A percentile compares a stretch with the other conserved stretches of the same genome.
These are phyloP conservation scores for Tulasnella calospora DNA, from an alignment of 768 basidiomycete genomes.

Conservation along the genomic window DNA sequence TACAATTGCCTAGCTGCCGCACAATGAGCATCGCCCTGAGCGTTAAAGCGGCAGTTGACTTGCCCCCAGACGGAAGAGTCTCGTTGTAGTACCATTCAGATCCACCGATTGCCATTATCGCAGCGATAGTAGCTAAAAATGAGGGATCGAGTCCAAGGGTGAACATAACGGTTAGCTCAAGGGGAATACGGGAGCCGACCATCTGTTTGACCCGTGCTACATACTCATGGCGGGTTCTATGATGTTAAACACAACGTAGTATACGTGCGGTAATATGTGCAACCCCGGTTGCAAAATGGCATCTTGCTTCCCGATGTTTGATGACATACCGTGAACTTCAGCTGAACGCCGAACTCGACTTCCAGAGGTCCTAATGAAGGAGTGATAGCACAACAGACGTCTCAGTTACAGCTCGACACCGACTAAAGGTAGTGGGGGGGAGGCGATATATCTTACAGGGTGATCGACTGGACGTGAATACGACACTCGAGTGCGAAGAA, in stretches of 20 bases:
- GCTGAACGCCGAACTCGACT: too few species aligned
- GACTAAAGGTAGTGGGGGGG: background rate
- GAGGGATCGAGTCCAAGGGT: background rate
- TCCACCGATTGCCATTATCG: background rate
- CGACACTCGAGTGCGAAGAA: background rate
- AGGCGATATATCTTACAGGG: background rate
- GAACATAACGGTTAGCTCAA: background rate
- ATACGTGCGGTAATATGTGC: background rate
- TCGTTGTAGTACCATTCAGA: background rate
- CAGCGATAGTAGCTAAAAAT: background rate
- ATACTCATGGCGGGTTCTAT: background rate
- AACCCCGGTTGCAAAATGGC: background rate
- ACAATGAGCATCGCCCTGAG: conserved; percentile 47
- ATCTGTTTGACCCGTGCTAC: background rate
- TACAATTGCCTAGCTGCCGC: conserved; percentile 66
- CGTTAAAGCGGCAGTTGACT: background rate
- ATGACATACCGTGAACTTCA: background rate
- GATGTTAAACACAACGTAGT: background rate
- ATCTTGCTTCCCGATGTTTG: background rate
- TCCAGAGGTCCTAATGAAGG: background rate
- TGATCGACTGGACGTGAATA: background rate
- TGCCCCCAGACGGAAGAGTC: background rate
- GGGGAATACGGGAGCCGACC: background rate
- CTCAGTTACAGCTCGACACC: too few species aligned
- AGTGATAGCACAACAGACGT: too few species aligned